Evolutionary conservation across 176 grass and related monocot genomes (phyloP).

Genomic region (Triticum dicoccoides): DNA sequence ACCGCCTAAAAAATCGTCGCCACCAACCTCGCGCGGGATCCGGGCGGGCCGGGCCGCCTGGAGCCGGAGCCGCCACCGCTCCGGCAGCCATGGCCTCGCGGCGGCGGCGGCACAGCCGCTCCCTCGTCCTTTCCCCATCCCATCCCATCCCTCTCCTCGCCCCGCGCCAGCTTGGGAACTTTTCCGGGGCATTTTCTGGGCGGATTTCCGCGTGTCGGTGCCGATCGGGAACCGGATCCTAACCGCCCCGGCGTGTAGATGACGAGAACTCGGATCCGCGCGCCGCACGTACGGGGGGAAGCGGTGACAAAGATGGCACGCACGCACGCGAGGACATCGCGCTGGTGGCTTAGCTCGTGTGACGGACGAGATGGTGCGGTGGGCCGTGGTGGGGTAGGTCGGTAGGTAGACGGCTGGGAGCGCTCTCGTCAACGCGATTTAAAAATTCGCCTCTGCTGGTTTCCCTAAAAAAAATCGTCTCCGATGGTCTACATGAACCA

Average conservation of each 20-base stretch:
- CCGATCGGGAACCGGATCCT: slow-evolving; percentile 9
- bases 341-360: not conserved
- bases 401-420: not conserved
- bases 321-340: not conserved
- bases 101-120: not conserved
- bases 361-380: not conserved
- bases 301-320: not conserved
- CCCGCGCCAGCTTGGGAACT: not conserved
- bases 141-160: no score
- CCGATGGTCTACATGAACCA: no score
- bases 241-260: not conserved
- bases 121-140: not conserved
- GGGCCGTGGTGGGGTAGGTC: not conserved
- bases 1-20: not conserved
- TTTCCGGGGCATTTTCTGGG: not conserved
- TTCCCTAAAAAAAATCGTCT: no score
- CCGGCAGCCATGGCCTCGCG: not conserved
- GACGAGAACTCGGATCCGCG: not conserved
- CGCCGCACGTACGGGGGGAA: no score
- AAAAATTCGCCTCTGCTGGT: not conserved
- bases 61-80: not conserved
- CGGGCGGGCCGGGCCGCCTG: not conserved
- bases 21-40: slow-evolving; percentile 17
- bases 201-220: not conserved
- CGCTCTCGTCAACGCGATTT: not conserved